A percentile compares a stretch with the other conserved stretches of the same genome.
Conservation (phyloP, 2,329 filamentous ascomycete species). For the Hypomyces perniciosus region DNA sequence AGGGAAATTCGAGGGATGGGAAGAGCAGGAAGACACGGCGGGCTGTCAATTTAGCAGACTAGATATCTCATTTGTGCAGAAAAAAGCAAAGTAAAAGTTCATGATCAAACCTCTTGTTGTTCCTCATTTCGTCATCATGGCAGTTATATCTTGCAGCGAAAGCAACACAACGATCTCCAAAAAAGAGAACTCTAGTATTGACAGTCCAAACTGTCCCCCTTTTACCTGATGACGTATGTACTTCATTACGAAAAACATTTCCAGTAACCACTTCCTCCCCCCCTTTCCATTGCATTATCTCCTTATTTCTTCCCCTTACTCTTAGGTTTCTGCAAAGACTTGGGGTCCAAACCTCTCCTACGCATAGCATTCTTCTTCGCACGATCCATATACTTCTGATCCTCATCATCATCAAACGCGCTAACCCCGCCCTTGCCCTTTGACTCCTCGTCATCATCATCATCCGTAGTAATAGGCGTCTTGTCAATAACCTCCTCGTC, state of each 20-base stretch:
- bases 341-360: constrained; percentile 67
- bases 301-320: constrained; percentile 6
- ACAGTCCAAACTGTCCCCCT: neutral
- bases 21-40: constrained; percentile 44
- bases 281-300: constrained; percentile 2
- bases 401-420: constrained; percentile 69
- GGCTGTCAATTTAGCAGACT: constrained; percentile 5
- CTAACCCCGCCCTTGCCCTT: constrained; percentile 54
- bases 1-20: constrained; percentile 60
- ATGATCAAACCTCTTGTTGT: neutral
- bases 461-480: constrained; percentile 54
- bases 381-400: constrained; percentile 63
- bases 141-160: neutral
- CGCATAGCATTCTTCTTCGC: constrained; percentile 69
- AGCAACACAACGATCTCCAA: neutral
- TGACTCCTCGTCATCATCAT: constrained; percentile 38
- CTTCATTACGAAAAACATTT: neutral
- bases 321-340: constrained; percentile 28
- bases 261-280: constrained; percentile 7
- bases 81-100: neutral
- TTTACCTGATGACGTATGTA: neutral
- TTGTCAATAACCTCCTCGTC: constrained; percentile 55
- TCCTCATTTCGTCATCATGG: neutral
- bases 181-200: neutral
- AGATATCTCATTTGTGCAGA: neutral